phyloP scores from a whole-genome alignment of 305 asterid genomes.

The Ajuga reptans region DNA sequence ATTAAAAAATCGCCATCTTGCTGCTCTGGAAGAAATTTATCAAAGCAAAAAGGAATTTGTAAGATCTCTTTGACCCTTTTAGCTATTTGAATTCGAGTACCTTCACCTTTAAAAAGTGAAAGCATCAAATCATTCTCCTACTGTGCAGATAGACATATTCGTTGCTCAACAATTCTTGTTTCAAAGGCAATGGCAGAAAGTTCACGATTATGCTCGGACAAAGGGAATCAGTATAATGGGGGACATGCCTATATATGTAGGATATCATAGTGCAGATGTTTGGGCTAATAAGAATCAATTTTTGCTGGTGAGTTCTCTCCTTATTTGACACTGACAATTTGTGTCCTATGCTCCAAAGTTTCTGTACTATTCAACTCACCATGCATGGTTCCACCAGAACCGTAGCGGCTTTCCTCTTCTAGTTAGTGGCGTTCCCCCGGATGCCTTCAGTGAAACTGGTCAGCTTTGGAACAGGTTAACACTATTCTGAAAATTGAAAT shows the following conservation, averaged over 20 bases:
- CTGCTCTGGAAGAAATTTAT: constrained; percentile 82
- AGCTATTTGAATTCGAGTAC: constrained; percentile 11
- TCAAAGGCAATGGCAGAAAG: constrained; percentile 94
- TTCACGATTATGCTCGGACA: constrained; percentile 64
- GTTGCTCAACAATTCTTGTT: constrained; percentile 87
- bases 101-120: background rate
- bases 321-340: constrained; percentile 9
- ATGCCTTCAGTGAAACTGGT: constrained; percentile 93
- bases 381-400: constrained; percentile 42
- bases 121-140: constrained; percentile 7
- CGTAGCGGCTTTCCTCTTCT: constrained; percentile 70
- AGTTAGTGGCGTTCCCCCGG: constrained; percentile 97
- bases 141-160: constrained; percentile 75
- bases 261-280: constrained; percentile 98
- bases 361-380: constrained; percentile 17
- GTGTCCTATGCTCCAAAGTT: constrained; percentile 9
- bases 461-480: constrained; percentile 95
- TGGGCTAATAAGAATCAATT: constrained; percentile 94
- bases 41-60: constrained; percentile 77
- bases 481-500: constrained; percentile 16
- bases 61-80: constrained; percentile 29
- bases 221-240: constrained; percentile 96
- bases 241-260: constrained; percentile 98
- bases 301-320: constrained; percentile 58
- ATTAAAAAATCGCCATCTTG: constrained; percentile 82